Conservation (phyloP, 2,329 filamentous ascomycete genomes). For the Talaromyces sp. region DNA sequence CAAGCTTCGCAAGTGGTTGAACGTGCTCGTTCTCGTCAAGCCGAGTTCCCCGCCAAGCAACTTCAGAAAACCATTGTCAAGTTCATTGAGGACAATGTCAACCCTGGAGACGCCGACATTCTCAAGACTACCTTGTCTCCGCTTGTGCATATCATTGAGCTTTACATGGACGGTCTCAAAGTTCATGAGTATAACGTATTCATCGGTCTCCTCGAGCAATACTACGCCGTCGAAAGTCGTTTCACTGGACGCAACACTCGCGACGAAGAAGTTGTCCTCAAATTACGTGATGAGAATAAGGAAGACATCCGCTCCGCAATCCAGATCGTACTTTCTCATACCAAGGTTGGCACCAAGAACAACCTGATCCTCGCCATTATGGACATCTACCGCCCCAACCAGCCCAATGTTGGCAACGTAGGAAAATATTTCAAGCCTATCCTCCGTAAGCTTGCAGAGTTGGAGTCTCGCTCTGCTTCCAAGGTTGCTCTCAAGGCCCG, state of each 20-base stretch:
- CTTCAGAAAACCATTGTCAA: slow-evolving; percentile 78
- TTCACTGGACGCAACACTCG: slow-evolving; percentile 82
- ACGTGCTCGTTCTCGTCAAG: slow-evolving; percentile 69
- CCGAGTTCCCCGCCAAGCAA: slow-evolving; percentile 89
- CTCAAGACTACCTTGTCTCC: slow-evolving; percentile 72
- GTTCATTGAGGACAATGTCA: slow-evolving; percentile 84
- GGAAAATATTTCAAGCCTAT: slow-evolving; percentile 80
- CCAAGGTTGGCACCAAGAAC: slow-evolving; percentile 88
- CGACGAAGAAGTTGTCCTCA: slow-evolving; percentile 90
- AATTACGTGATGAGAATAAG: slow-evolving; percentile 93
- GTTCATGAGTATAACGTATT: slow-evolving; percentile 83
- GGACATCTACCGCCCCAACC: slow-evolving; percentile 92
- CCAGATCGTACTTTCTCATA: slow-evolving; percentile 88
- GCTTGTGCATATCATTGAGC: slow-evolving; percentile 70
- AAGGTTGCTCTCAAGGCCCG: slow-evolving; percentile 97
- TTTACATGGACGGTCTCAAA: slow-evolving; percentile 85
- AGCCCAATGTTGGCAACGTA: slow-evolving; percentile 82
- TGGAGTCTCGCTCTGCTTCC: slow-evolving; percentile 79
- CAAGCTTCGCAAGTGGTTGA: slow-evolving; percentile 83
- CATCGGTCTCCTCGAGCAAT: slow-evolving; percentile 72
- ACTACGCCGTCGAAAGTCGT: slow-evolving; percentile 76
- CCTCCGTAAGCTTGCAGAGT: slow-evolving; percentile 81
- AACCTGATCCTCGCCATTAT: slow-evolving; percentile 87
- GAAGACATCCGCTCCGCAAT: slow-evolving; percentile 83
- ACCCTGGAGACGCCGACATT: slow-evolving; percentile 66